Percentiles rank a stretch among this genome's conserved stretches.
phyloP scores from a whole-genome alignment of 2,329 filamentous ascomycete species.

The Elsinoe perseae region DNA sequence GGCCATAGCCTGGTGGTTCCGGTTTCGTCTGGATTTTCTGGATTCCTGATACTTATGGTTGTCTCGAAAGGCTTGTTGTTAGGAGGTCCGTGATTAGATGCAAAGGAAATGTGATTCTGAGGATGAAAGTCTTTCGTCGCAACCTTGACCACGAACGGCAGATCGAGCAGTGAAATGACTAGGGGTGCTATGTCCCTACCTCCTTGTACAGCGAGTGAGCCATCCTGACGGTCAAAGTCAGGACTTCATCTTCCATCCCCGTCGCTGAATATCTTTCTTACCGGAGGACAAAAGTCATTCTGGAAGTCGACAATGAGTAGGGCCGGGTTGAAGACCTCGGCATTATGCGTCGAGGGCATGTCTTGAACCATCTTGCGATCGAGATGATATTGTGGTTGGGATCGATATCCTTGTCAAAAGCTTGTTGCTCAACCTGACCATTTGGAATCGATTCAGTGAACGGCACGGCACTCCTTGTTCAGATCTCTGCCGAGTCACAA shows the following conservation, averaged over 20 bases:
- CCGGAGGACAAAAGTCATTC: slow-evolving; percentile 89
- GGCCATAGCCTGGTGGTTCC: slow-evolving; percentile 72
- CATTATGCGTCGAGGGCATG: background rate
- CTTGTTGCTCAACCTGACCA: background rate
- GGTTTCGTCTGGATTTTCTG: slow-evolving; percentile 54
- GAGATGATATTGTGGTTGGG: background rate
- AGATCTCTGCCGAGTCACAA: too few species aligned
- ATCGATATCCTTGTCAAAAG: background rate
- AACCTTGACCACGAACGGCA: slow-evolving; percentile 65
- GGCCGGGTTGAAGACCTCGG: slow-evolving; percentile 15
- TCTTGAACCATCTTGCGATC: background rate
- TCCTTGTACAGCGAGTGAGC: slow-evolving; percentile 70
- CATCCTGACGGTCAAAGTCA: slow-evolving; percentile 49
- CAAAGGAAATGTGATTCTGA: slow-evolving; percentile 75
- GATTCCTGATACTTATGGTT: slow-evolving; percentile 57
- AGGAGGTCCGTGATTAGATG: slow-evolving; percentile 60
- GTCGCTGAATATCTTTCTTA: slow-evolving; percentile 48
- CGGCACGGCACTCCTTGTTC: too few species aligned
- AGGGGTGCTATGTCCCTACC: slow-evolving; percentile 62
- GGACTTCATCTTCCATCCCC: too few species aligned
- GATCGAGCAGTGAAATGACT: slow-evolving; percentile 66
- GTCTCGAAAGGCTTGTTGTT: slow-evolving; percentile 62
- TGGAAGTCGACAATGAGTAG: slow-evolving; percentile 63
- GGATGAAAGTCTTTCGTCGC: slow-evolving; percentile 95
- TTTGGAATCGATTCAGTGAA: background rate